A percentile compares a stretch with the other conserved stretches of the same genome.
Conservation (phyloP, 805 yeast species). For the Nakazawaea populi region DNA sequence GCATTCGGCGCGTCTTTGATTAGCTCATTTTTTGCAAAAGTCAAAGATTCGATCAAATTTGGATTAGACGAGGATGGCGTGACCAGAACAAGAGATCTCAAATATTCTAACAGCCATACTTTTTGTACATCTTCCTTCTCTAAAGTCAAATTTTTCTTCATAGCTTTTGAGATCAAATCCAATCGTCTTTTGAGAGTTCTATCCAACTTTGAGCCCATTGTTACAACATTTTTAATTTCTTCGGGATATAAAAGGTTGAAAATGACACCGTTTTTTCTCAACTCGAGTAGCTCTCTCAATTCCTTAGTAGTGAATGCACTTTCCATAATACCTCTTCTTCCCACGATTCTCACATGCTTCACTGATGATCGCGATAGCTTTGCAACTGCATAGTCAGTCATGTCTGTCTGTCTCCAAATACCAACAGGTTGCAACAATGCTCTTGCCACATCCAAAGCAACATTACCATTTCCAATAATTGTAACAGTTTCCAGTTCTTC, state of each 20-base stretch:
- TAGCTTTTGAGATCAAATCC: constrained; percentile 46
- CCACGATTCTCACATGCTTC: constrained; percentile 66
- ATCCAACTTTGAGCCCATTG: constrained; percentile 27
- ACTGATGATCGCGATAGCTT: constrained; percentile 48
- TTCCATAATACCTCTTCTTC: constrained; percentile 79
- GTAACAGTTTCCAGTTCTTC: constrained; percentile 57
- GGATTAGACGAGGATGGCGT: constrained; percentile 31
- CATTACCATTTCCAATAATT: constrained; percentile 96
- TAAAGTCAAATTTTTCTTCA: constrained; percentile 7
- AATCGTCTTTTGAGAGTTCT: constrained; percentile 62
- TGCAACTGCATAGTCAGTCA: constrained; percentile 53
- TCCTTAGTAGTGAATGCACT: constrained; percentile 92
- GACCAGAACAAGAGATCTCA: constrained; percentile 56
- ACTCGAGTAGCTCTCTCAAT: constrained; percentile 72
- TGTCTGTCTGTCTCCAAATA: constrained; percentile 68
- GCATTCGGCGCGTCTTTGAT: constrained; percentile 30
- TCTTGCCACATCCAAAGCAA: constrained; percentile 87
- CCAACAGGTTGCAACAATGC: constrained; percentile 56
- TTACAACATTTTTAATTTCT: constrained; percentile 24
- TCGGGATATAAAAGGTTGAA: constrained; percentile 42
- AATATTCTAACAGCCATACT: constrained; percentile 66
- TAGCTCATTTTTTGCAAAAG: constrained; percentile 43
- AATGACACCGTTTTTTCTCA: constrained; percentile 39
- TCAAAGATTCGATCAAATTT: constrained; percentile 34
- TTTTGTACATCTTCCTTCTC: constrained; percentile 14